These are phyloP conservation scores for Poa pratensis DNA, from an alignment of 176 grass and related monocot species.

Conservation along the genomic window DNA sequence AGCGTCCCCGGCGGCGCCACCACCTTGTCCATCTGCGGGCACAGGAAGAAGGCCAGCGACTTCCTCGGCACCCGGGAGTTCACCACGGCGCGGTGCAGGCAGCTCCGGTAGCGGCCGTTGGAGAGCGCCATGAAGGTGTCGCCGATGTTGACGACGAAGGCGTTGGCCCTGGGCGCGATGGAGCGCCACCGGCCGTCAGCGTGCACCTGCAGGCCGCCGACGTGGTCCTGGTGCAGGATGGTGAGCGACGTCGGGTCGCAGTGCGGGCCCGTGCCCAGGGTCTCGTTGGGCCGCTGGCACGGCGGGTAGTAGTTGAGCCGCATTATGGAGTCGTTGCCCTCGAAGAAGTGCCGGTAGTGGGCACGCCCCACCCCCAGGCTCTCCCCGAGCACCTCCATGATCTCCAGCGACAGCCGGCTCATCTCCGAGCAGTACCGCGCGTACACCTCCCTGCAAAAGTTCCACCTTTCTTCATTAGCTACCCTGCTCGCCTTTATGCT, in stretches of 20 bases:
- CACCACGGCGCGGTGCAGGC: constrained; percentile 88
- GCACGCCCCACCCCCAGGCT: constrained; percentile 57
- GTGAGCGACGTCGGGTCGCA: constrained; percentile 94
- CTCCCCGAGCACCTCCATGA: constrained; percentile 84
- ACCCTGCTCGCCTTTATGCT: not conserved
- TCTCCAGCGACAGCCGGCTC: constrained; percentile 74
- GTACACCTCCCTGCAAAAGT: constrained; percentile 55
- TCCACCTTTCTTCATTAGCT: not conserved
- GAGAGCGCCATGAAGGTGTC: constrained; percentile 99
- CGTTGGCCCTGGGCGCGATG: constrained; percentile 44
- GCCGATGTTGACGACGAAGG: constrained; percentile 89
- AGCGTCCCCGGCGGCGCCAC: constrained; percentile 64
- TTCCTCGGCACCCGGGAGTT: constrained; percentile 57
- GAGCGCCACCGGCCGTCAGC: constrained; percentile 53
- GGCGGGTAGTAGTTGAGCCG: constrained; percentile 96
- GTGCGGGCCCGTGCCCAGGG: constrained; percentile 82
- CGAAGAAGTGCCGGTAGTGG: constrained; percentile 73
- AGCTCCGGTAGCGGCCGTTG: constrained; percentile 80
- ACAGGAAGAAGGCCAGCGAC: constrained; percentile 92
- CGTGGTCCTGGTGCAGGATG: constrained; percentile 96
- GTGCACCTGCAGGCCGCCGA: constrained; percentile 81
- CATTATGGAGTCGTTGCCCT: constrained; percentile 87
- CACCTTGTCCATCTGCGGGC: constrained; percentile 77
- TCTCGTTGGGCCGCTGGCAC: constrained; percentile 75
- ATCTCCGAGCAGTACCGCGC: constrained; percentile 72